Evolutionary conservation across 768 basidiomycete species (phyloP), one percentile per base, ranked within the genome.

Genomic region (Boletus coccyginus): DNA sequence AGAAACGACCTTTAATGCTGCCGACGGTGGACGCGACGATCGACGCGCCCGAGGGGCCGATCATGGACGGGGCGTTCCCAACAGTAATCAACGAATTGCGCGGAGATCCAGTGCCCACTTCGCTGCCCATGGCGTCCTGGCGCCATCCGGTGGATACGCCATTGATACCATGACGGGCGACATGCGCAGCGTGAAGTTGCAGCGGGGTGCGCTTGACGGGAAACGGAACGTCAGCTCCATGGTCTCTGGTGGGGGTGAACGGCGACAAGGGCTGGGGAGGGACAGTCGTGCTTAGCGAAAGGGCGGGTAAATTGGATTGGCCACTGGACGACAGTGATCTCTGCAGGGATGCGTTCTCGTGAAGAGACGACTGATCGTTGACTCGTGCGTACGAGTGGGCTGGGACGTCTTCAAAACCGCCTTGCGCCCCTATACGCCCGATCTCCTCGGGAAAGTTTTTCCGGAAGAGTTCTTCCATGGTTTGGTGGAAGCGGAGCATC

Each of bases 401-500:
- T 7, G 75, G 70, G 55, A 72, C 64, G 42, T 77, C 77, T 46
- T 86, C 84, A 17, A 84, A 77, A 31, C 76, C 75, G 43, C 88
- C 69, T 42, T 75, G 88, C 7, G 86, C 78, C 1, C 78, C 81
- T 45, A 94, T 74, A 5, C 88, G 83, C 48, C 81, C 80, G 44
- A 94, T 88, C 67, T 94, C 92, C 38, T 93, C 92, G 5, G 82
- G 72, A 74, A 92, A 94, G 65, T 92, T 92, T 70, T 88, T 90
- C 53, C 77, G 81, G 78, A 92, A 94, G 72, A 94, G 88, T 58
- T 81, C 86, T 68, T 91, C 87, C 44, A 98, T 77, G 0, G 92
- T 93, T 56, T 88, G 86, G 67, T 98, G 95, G 81, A 98, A 98
- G 6, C 86, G 82, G n/a, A 88, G 74, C 81, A 97, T 96, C 69